These are phyloP conservation scores for Metarhizium humberi DNA, from an alignment of 2,329 filamentous ascomycete genomes.

Conservation along the genomic window DNA sequence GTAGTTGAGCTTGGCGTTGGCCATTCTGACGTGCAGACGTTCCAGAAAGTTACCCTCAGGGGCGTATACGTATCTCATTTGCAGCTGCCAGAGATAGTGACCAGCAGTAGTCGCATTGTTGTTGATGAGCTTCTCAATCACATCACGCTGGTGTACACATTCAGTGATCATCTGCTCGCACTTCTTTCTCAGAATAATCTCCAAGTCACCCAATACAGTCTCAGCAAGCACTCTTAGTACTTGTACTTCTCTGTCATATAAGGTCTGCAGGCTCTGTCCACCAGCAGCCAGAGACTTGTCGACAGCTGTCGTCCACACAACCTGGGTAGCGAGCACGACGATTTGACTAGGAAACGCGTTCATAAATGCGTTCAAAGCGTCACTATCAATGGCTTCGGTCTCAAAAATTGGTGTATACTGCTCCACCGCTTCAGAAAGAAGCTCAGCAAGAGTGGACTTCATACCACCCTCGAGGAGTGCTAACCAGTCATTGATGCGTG, in stretches of 20 bases:
- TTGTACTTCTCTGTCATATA: conserved; percentile 77
- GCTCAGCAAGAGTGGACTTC: conserved; percentile 86
- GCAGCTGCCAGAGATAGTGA: conserved; percentile 87
- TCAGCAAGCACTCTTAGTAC: conserved; percentile 78
- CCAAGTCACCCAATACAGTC: conserved; percentile 83
- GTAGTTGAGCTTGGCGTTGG: conserved; percentile 89
- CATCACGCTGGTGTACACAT: conserved; percentile 94
- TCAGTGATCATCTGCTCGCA: conserved; percentile 98
- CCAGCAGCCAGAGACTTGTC: conserved; percentile 66
- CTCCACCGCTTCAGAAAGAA: conserved; percentile 77
- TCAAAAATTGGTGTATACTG: conserved; percentile 74
- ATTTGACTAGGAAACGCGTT: conserved; percentile 83
- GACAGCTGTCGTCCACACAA: conserved; percentile 84
- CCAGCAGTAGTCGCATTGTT: conserved; percentile 64
- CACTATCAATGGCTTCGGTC: conserved; percentile 58
- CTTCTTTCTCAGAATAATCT: conserved; percentile 82
- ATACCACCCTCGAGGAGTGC: conserved; percentile 84
- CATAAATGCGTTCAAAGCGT: conserved; percentile 71
- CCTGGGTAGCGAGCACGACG: conserved; percentile 88
- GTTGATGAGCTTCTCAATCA: conserved; percentile 76
- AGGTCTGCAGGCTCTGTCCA: conserved; percentile 55
- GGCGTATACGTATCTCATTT: conserved; percentile 93
- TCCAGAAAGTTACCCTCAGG: conserved; percentile 72
- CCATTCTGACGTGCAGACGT: conserved; percentile 88
- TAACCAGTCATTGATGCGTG: conserved; percentile 99